Base-by-base conservation (phyloP, 768 basidiomycete species). In the Phylloporus scabripes region DNA sequence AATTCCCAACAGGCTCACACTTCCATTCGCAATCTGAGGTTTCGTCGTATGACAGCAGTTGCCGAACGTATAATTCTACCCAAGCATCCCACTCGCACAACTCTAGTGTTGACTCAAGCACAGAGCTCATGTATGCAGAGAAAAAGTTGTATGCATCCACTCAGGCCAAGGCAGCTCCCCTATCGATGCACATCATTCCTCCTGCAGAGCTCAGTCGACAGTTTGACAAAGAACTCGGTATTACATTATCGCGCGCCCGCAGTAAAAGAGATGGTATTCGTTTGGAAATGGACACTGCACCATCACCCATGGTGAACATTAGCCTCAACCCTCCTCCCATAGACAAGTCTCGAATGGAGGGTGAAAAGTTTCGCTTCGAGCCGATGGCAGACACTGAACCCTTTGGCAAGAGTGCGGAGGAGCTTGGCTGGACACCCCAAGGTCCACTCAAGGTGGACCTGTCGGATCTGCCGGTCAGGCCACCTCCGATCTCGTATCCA, bases 81-180 rank as follows among this genome's bases (percentile, higher is more conserved):
- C 53, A 37, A 11, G 3, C 17, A 5, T 40, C 40, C 44, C 60
- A 60, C 33, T 50, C 46, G 29, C 49, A 51, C 8, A 42, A 42
- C 24, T 51, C 52, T 11, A 64, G 62, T 15, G 36, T 46, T 15
- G 42, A 64, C 38, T 66, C 60, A 4, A 48, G 42, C 11, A 56
- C 55, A 5, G 47, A 36, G 17, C 51, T 63, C 39, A 17, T 55
- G 23, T 2, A 12, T 29, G 24, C 40, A 57, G 47, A 56, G 43
- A 46, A 57, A 46, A 12, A 29, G n/a, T 45, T 45, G 3, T 33
- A 47, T 33, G 21, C 49, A 28, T 49, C 50, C 21, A 42, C 38
- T n/a, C 41, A 38, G 17, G 41, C 14, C 24, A 54, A 51, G 39
- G 40, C 37, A 12, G 15, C 10, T 9, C 17, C 38, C 26, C 21